Percentiles rank a stretch among this genome's conserved stretches.
Evolutionary conservation across 768 basidiomycete genomes (phyloP).

Genomic region (Daedalea quercina): DNA sequence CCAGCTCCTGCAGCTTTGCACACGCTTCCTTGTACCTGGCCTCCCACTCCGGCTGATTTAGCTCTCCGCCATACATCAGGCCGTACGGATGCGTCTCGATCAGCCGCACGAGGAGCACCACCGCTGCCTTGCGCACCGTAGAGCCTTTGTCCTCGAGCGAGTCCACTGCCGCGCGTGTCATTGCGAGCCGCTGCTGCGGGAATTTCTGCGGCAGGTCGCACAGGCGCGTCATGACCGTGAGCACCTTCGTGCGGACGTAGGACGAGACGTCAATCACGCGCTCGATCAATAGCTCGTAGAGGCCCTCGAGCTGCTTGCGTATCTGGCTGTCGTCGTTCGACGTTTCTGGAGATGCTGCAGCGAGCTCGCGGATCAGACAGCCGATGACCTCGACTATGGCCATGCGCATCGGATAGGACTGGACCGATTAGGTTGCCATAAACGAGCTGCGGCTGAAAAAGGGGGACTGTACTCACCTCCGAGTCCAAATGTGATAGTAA

Average conservation of each 20-base stretch:
- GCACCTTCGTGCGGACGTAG: conserved; percentile 88
- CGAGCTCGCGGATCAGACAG: conserved; percentile 75
- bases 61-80: conserved; percentile 71
- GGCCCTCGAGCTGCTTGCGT: conserved; percentile 69
- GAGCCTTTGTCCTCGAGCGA: conserved; percentile 88
- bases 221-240: conserved; percentile 67
- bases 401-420: conserved; percentile 97
- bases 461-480: conserved; percentile 47
- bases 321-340: conserved; percentile 40
- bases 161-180: conserved; percentile 70
- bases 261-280: conserved; percentile 85
- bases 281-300: conserved; percentile 81
- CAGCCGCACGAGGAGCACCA: conserved; percentile 66
- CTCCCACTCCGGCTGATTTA: conserved; percentile 71
- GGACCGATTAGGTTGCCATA: not conserved
- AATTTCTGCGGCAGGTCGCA: conserved; percentile 76
- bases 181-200: conserved; percentile 74
- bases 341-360: conserved; percentile 42
- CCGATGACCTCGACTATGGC: conserved; percentile 90
- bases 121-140: conserved; percentile 80
- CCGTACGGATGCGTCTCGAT: conserved; percentile 88
- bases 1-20: conserved; percentile 63
- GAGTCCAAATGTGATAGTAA: conserved; percentile 84
- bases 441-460: not conserved
- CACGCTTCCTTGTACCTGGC: conserved; percentile 57